Evolutionary conservation across 1,284 basidiomycete species (phyloP), one percentile per base, ranked within the genome.

Genomic region (Ustilago cynodontis): DNA sequence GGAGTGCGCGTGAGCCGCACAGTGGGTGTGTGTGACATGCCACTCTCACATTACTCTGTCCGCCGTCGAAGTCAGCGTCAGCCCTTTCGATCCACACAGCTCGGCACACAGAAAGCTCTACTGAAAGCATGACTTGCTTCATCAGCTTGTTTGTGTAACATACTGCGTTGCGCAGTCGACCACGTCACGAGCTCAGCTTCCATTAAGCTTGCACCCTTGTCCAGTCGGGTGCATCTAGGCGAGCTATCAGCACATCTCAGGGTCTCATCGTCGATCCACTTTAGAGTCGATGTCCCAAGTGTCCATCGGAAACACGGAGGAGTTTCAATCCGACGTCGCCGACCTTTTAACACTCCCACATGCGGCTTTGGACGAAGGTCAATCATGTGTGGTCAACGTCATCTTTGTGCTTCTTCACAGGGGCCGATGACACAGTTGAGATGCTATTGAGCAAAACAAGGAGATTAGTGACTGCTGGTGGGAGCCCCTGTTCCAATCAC

Each of bases 191-290:
- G 37, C 1, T 28, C 20, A 16, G 16, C 14, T 56, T 18, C 14
- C 29, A 26, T 28, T 57, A 39, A 47, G 55, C 35, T 49, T 10
- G 20, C 28, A 37, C 13, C 52, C 33, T 18, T 33, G 13, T 54
- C 31, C 18, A n/a, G 8, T 43, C n/a, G 26, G 18, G 18, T 11
- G 13, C 53, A 41, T 41, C 33, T 22, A 60, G 24, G 50, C 58
- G 37, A 60, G 41, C 55, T 43, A 60, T 20, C 47, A 43, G 18
- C 35, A 52, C 49, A 29, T 41, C 50, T 52, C 14, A 60, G 58
- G 58, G 58, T 60, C 58, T 60, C 50, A 26, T 52, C 37, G 50
- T 60, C 35, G 58, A 60, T 60, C 58, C 14, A 39, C 13, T 26
- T 9, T 52, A 20, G 29, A 6, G 14, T 52, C 31, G 29, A 33